Evolutionary conservation across 2,329 filamentous ascomycete genomes (phyloP).

Genomic region (Penicillium freii): DNA sequence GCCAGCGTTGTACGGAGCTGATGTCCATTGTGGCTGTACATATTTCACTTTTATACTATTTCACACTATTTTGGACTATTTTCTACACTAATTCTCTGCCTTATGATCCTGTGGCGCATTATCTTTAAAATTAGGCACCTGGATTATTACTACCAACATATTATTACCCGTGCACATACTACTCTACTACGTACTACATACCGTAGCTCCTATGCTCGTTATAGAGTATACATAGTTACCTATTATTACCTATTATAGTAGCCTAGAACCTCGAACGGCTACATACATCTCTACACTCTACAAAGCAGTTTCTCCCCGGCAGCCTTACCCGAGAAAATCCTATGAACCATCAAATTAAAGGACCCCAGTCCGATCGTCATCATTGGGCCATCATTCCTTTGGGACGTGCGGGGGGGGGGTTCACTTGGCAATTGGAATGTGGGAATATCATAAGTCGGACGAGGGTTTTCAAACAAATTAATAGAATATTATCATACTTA

Average conservation of each 20-base stretch:
- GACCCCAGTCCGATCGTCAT: neutral
- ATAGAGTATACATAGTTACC: neutral
- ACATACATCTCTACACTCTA: neutral
- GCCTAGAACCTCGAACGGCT: neutral
- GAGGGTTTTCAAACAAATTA: neutral
- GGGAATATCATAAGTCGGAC: neutral
- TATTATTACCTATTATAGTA: neutral
- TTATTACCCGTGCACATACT: too few relatives aligned
- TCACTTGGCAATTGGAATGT: neutral
- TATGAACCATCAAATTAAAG: neutral
- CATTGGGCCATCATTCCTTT: constrained; percentile 1
- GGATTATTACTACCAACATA: neutral
- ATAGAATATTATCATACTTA: neutral
- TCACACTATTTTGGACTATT: neutral
- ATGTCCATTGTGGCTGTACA: constrained; percentile 13
- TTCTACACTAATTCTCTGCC: neutral
- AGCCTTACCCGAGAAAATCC: constrained; percentile 9
- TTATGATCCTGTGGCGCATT: constrained; percentile 12
- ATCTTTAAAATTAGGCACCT: constrained; percentile 8
- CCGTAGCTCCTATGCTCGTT: neutral
- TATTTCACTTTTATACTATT: neutral
- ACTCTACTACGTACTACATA: neutral
- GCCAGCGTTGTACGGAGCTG: constrained; percentile 1
- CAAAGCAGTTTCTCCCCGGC: neutral
- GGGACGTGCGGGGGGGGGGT: neutral